Percentiles rank a stretch among this genome's conserved stretches.
These are phyloP conservation scores for Lactifluus hygrophoroides DNA, from an alignment of 768 basidiomycete genomes.

Conservation along the genomic window DNA sequence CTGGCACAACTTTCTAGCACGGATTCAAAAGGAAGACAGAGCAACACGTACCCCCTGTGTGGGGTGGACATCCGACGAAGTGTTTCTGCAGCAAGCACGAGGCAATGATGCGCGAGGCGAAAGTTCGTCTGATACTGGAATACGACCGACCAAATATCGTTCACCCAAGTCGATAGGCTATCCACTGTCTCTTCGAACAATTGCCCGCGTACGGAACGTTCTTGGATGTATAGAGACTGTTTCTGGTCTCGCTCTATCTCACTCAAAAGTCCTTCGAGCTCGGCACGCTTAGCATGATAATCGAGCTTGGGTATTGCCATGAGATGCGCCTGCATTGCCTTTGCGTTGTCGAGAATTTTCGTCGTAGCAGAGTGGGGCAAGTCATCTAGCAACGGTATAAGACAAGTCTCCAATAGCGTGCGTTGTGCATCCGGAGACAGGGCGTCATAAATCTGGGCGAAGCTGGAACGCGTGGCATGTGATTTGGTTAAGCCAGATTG, in stretches of 20 bases:
- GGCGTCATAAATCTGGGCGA: constrained; percentile 33
- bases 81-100: constrained; percentile 43
- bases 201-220: constrained; percentile 45
- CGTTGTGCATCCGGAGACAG: constrained; percentile 48
- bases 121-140: constrained; percentile 52
- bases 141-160: constrained; percentile 52
- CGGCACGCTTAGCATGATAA: constrained; percentile 44
- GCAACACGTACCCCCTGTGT: constrained; percentile 29
- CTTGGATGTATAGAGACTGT: constrained; percentile 38
- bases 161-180: constrained; percentile 49
- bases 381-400: constrained; percentile 40
- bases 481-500: neutral
- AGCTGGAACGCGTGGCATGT: neutral
- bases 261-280: constrained; percentile 44
- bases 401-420: constrained; percentile 39
- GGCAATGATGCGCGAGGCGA: constrained; percentile 43
- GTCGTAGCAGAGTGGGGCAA: constrained; percentile 32
- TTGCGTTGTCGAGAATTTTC: constrained; percentile 34
- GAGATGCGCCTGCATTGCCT: constrained; percentile 33
- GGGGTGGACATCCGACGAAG: constrained; percentile 36
- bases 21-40: neutral
- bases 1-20: constrained; percentile 27
- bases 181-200: constrained; percentile 48
- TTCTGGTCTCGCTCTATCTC: constrained; percentile 49
- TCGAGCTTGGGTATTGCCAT: constrained; percentile 41